Evolutionary conservation across 495 filamentous ascomycete genomes (phyloP).

Genomic region (Neohortaea acidophila): DNA sequence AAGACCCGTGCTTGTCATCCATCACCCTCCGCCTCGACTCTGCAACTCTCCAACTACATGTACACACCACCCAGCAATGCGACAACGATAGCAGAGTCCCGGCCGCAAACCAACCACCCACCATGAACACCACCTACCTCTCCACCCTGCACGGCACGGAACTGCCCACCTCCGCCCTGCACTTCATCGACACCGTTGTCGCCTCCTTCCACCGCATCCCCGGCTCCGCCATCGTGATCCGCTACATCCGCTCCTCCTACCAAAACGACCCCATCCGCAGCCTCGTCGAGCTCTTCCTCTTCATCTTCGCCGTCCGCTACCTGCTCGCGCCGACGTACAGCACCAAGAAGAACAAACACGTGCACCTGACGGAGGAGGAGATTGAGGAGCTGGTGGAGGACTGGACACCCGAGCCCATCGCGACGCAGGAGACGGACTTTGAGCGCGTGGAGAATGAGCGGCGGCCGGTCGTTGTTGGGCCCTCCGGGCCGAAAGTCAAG

Average conservation of each 20-base stretch:
- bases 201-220: conserved; percentile 69
- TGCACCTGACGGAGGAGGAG: conserved; percentile 83
- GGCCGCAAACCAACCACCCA: not conserved
- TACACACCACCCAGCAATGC: conserved; percentile 1
- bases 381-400: conserved; percentile 96
- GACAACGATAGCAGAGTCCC: not conserved
- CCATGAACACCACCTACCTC: conserved; percentile 5
- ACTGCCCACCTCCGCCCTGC: conserved; percentile 11
- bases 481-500: conserved; percentile 79
- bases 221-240: conserved; percentile 82
- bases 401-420: conserved; percentile 89
- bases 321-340: conserved; percentile 80
- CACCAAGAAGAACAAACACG: conserved; percentile 70
- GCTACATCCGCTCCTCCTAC: conserved; percentile 92
- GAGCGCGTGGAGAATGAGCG: conserved; percentile 76
- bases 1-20: too few relatives aligned
- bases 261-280: conserved; percentile 91
- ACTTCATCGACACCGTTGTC: conserved; percentile 14
- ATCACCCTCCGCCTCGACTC: too few relatives aligned
- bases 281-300: conserved; percentile 83
- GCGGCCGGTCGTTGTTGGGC: conserved; percentile 62
- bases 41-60: not conserved
- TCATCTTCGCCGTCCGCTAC: conserved; percentile 91
- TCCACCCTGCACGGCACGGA: conserved; percentile 1
- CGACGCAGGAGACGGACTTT: conserved; percentile 49